Evolutionary conservation across 1,139 yeast genomes (phyloP), one percentile per base, ranked within the genome.

Genomic region (Trichomonascaceae sp.): DNA sequence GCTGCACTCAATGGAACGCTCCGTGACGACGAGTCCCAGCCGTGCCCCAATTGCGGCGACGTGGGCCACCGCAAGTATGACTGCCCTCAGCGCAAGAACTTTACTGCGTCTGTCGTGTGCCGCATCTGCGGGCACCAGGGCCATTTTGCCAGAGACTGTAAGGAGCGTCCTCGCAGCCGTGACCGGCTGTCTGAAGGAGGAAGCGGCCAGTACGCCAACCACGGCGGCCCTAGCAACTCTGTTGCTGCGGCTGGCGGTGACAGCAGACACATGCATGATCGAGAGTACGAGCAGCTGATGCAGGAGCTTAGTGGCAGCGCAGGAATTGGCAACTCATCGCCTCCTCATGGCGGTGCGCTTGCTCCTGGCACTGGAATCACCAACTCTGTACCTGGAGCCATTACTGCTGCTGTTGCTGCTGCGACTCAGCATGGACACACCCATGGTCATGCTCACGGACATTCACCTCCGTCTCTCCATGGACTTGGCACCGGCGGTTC

Each of bases 1-100:
- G 99, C 99, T 0, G 77, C 82, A 13, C 65, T 89, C 39, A 92
- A 89, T 60, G 99, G 99, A 58, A 92, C 98, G 0, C 65, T 85
- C 32, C 68, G 97, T 36, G 94, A 82, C 48, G 80, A 74, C 38
- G 76, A 85, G 61, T 60, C 75, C 54, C 62, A 77, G 54, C 65
- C 82, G 47, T 63, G 95, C 62, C 59, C 65, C 46, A 47, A 53
- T 41, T 66, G 76, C 54, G 81, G 82, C 11, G 64, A 72, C 36
- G 54, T 64, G 35, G 85, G 84, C 1, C 85, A 77, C 46, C 63
- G 67, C 33, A 64, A 68, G 42, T 67, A 63, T 48, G 76, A 73
- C 27, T 76, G 85, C 51, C 79, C 82, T 3, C 61, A 63, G 42
- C 63, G 61, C 47, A 67, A 59, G 47, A 67, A 64, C 46, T 62